These are phyloP conservation scores for Colletotrichum spaethianum DNA, from an alignment of 2,329 filamentous ascomycete species.

Conservation along the genomic window DNA sequence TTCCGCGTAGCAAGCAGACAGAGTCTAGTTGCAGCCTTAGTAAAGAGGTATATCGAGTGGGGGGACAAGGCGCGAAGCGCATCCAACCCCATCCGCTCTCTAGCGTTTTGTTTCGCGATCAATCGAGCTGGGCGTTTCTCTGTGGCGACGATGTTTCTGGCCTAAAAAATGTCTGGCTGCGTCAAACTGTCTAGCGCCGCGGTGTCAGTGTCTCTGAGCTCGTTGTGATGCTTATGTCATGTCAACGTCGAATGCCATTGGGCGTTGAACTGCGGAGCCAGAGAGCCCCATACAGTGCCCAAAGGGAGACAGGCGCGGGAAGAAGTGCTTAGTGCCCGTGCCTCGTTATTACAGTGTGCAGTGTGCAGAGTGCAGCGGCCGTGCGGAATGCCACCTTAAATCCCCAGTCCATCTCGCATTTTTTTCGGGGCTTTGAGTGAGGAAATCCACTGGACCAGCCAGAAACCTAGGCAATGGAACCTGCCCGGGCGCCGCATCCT, in stretches of 20 bases:
- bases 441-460: slow-evolving; percentile 6
- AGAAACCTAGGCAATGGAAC: not conserved
- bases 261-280: not conserved
- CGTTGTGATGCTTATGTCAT: not conserved
- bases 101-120: too few species aligned
- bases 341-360: not conserved
- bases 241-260: not conserved
- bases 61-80: not conserved
- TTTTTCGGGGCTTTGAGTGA: not conserved
- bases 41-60: too few species aligned
- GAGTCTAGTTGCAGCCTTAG: too few species aligned
- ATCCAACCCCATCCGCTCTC: not conserved
- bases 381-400: slow-evolving; percentile 11
- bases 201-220: not conserved
- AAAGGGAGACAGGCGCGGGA: too few species aligned
- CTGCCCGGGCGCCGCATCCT: too few species aligned
- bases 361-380: not conserved
- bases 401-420: slow-evolving; percentile 11
- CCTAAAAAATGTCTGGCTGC: too few species aligned
- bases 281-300: not conserved
- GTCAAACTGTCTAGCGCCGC: not conserved
- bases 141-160: not conserved
- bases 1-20: not conserved
- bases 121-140: too few species aligned
- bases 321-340: not conserved